phyloP scores from a whole-genome alignment of 23 red algal species.

The Gracilaria domingensis region DNA sequence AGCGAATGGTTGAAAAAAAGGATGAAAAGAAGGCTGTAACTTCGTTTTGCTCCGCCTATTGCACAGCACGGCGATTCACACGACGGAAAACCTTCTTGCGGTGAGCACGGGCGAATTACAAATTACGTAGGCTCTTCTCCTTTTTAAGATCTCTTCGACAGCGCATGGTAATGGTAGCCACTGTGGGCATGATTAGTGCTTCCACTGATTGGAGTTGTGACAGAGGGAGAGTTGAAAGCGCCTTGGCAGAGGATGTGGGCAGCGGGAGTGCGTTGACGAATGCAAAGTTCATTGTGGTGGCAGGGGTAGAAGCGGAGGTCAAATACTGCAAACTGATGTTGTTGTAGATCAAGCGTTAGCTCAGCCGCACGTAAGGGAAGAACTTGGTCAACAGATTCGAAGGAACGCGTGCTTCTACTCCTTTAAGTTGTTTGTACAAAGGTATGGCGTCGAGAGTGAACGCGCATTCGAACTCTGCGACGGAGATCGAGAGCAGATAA shows the following conservation, averaged over 20 bases:
- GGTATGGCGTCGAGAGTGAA: not conserved
- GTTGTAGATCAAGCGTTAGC: not conserved
- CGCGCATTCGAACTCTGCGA: not conserved
- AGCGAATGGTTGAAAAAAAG: slow-evolving; percentile 67
- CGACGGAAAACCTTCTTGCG: slow-evolving; percentile 52
- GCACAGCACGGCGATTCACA: slow-evolving; percentile 48
- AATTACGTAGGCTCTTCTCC: slow-evolving; percentile 81
- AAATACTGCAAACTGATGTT: not conserved
- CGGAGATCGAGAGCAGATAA: not conserved
- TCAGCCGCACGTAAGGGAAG: not conserved
- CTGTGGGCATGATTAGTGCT: not conserved
- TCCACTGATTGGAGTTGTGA: not conserved
- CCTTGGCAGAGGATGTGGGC: not conserved
- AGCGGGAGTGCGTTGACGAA: not conserved
- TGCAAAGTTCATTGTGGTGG: not conserved
- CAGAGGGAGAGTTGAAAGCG: slow-evolving; percentile 11
- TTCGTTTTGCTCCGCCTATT: slow-evolving; percentile 54
- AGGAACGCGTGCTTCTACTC: too few relatives aligned
- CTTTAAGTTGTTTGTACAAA: not conserved
- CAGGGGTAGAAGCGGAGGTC: not conserved
- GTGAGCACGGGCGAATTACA: slow-evolving; percentile 65
- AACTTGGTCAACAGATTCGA: not conserved
- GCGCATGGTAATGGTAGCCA: slow-evolving; percentile 66
- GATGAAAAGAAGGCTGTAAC: slow-evolving; percentile 68
- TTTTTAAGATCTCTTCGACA: slow-evolving; percentile 85